Evolutionary conservation across 305 asterid genomes (phyloP), one percentile per base, ranked within the genome.

Genomic region (Euphrasia arctica): DNA sequence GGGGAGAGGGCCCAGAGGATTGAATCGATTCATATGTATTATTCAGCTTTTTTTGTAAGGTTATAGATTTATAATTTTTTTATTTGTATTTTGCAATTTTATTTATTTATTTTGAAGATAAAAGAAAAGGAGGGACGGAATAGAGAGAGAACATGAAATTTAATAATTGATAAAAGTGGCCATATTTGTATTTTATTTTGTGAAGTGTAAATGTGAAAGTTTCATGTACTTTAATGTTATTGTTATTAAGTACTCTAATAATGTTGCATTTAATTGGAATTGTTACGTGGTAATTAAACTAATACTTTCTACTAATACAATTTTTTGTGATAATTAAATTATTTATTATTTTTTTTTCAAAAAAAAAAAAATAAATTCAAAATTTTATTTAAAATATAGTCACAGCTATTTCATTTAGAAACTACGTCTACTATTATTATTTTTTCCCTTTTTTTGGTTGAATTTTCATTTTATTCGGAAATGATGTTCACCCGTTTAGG

Each of bases 61-160:
- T 62, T 41, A 50, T 62, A 71, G 71, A 15, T 28, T 22, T 34
- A 25, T 54, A 18, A 4, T 31, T 75, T 54, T 66, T 69, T 65
- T 69, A 56, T 52, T n/a, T 45, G 63, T 18, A 69, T 49, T 68
- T 70, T 52, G 79, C 66, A 68, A 47, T 75, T 83, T 87, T 81
- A 82, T 83, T 88, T 78, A 83, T 85, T 85, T 39, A 77, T 70
- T 84, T 83, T 71, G 74, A 62, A 68, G 72, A 77, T 64, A 76
- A 81, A 78, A 72, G 77, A 79, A 67, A 60, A 52, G 7, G 61
- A 31, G 45, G 70, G 70, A 61, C 50, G 75, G 68, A 54, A 69
- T 63, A 67, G 77, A 66, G 61, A 42, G 62, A 15, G 12, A n/a
- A 13, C 66, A 58, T 70, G 49, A 39, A 74, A 69, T 67, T 54